Base-by-base conservation (phyloP, 257 asterid genomes). In the Nicotiana undulata region DNA sequence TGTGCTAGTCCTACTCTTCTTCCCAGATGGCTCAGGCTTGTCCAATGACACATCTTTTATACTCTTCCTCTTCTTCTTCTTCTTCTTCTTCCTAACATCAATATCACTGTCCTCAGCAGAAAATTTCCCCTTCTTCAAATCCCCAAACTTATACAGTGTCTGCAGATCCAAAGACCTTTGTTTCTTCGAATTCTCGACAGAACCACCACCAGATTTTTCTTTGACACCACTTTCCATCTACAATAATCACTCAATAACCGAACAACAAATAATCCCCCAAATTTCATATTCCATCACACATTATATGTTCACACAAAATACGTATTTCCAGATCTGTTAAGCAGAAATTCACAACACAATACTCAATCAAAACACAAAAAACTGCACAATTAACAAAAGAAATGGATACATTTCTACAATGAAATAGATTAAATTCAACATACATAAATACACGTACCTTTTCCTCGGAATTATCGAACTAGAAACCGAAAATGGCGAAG, bases 131-230 rank as follows among this genome's bases (percentile, higher is more conserved):
- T 84, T 85, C 78, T 81, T 86, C 83, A 58, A 64, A 72, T 85
- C 89, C 80, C 82, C 93, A 63, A 92, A 81, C 84, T 85, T 88
- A 68, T 93, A 94, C 24, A 91, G 87, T 84, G 90, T 93, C 83
- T 90, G 89, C 60, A 96, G 92, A 93, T 94, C 97, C 93, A 96
- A 90, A 79, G 94, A 93, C 81, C 92, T 93, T 65, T 90, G 90
- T 86, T 86, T 94, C 94, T 85, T 91, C 34, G 92, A 88, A 83
- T 83, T 91, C 65, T 63, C 77, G 18, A 74, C 18, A 74, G 61
- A 46, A 49, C 79, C 52, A 49, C 79, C 79, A 24, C 79, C 79
- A 74, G 79, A 74, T 74, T 74, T 74, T 12, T 74, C 79, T 74
- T 74, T 26, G 26, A 74, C 63, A 74, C 79, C 79, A 74, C 79